Evolutionary conservation across 768 basidiomycete species (phyloP).

Genomic region (Serendipita vermifera): DNA sequence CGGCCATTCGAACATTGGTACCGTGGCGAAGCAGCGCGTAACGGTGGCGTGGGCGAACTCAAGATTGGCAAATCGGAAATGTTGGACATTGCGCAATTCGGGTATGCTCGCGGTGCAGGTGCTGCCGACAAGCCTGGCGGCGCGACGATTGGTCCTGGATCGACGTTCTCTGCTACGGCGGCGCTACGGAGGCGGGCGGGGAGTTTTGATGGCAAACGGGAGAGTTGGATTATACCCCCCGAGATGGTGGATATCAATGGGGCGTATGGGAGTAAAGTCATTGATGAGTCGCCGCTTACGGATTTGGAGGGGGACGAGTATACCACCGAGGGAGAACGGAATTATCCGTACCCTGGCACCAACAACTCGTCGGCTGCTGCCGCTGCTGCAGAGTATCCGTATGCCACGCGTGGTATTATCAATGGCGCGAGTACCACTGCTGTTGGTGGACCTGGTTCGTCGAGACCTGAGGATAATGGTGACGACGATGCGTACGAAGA

Average conservation of each 20-base stretch:
- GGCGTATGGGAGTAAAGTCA: constrained; percentile 37
- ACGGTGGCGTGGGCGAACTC: constrained; percentile 79
- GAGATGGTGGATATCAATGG: constrained; percentile 49
- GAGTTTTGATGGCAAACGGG: constrained; percentile 41
- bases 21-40: constrained; percentile 71
- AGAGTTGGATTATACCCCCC: constrained; percentile 55
- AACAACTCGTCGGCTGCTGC: too few relatives aligned
- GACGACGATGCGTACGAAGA: not conserved
- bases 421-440: too few relatives aligned
- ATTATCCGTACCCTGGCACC: too few relatives aligned
- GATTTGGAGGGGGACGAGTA: constrained; percentile 47
- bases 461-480: too few relatives aligned
- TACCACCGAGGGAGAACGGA: not conserved
- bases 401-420: too few relatives aligned
- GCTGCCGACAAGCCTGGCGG: constrained; percentile 19
- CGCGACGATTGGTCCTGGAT: constrained; percentile 16
- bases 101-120: constrained; percentile 39
- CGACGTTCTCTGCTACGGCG: constrained; percentile 10
- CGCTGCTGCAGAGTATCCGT: too few relatives aligned
- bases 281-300: constrained; percentile 64
- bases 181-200: constrained; percentile 46
- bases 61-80: constrained; percentile 68
- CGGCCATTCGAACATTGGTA: constrained; percentile 85
- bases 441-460: too few relatives aligned
- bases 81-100: constrained; percentile 79